Percentiles rank a stretch among this genome's conserved stretches.
phyloP scores from a whole-genome alignment of 2,329 filamentous ascomycete genomes.

The Pyrenochaeta sp. region DNA sequence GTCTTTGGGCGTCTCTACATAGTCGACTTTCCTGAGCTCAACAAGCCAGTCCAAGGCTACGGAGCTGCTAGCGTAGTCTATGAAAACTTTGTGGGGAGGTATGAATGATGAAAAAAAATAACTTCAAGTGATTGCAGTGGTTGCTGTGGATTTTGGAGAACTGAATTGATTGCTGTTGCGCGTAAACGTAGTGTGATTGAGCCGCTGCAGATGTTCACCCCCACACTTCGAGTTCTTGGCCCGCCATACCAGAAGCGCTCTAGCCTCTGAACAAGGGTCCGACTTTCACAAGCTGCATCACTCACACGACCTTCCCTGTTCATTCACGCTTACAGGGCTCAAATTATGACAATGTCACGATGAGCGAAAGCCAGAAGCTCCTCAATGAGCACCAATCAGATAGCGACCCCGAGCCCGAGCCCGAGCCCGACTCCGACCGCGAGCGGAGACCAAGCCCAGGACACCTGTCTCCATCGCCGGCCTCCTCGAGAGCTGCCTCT shows the following conservation, averaged over 20 bases:
- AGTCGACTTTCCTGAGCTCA: no score
- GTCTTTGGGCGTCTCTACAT: no score
- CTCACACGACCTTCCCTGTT: background rate
- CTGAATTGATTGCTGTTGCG: no score
- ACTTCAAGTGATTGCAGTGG: no score
- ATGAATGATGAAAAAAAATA: no score
- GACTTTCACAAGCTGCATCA: constrained; percentile 7
- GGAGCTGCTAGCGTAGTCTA: no score
- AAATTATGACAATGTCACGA: constrained; percentile 44
- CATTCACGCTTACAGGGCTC: background rate
- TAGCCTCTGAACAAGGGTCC: constrained; percentile 22
- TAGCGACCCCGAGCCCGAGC: constrained; percentile 35
- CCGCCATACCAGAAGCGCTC: background rate
- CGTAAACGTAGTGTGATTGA: no score
- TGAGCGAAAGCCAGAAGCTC: constrained; percentile 51
- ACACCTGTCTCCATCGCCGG: constrained; percentile 38
- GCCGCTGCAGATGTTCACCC: no score
- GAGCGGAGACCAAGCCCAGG: constrained; percentile 23
- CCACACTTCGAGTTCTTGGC: background rate
- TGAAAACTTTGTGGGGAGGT: no score
- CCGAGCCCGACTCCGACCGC: constrained; percentile 37
- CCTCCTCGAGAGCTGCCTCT: constrained; percentile 39
- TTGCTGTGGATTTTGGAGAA: no score
- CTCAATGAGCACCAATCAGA: constrained; percentile 45
- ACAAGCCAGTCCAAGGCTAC: background rate